Evolutionary conservation across 2,329 filamentous ascomycete species (phyloP), one percentile per base, ranked within the genome.

Genomic region (Ophiosphaerella narmari): DNA sequence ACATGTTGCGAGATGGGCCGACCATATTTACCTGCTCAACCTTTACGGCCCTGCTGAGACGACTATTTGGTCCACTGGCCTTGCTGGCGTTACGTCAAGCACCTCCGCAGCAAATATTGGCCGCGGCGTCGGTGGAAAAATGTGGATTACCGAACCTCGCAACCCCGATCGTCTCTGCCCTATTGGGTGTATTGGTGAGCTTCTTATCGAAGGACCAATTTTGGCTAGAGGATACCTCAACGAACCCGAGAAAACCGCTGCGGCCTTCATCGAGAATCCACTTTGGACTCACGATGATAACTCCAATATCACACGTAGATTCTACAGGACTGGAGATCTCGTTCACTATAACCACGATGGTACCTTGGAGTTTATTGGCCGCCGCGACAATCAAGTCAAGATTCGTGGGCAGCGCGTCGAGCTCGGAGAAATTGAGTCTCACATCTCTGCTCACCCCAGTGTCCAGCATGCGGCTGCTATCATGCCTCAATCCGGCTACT

Each of bases 161-260:
- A 35, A 58, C 14, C 39, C 48, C 14, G 29, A 58, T 11, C 32
- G 23, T 2, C 42, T 60, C 2, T 50, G 63, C 11, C 54, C 56
- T 1, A 36, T 57, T 3, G 56, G 58, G 6, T 37, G 13, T n/a
- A 39, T 54, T 8, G 66, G 65, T 11, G 83, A 86, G 60, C 71
- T 86, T 2, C 73, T 84, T 4, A 77, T 86, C 21, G 81, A 85
- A 55, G 82, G 82, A 0, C 78, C 78, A 1, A 78, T 65, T n/a
- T 54, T 75, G 1, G 66, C 63, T 6, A 54, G 61, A 12, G 60
- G 55, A 11, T 68, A 68, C 39, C 56, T 67, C 13, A 59, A 63
- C 11, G 47, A 55, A 44, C 21, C 57, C 13, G 53, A 44, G 24
- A 62, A 62, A 52, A 74, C 71, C 1, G 45, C 52, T 8, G 56